Conservation (phyloP, 345 rosid genomes). For the Sisymbrium irio region DNA sequence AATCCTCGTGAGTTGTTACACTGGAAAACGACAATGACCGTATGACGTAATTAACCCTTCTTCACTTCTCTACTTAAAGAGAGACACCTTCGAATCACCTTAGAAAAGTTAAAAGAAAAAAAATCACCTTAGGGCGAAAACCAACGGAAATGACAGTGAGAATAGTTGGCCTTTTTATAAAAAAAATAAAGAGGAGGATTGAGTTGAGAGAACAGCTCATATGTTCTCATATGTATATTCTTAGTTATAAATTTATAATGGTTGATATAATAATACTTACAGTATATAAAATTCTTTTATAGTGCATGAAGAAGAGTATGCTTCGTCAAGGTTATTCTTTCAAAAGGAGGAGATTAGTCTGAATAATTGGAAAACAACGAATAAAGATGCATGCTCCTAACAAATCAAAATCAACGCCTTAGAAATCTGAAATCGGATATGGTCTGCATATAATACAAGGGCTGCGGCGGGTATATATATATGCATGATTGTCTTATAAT, state of each 20-base stretch:
- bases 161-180: background rate
- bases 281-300: no score
- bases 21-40: slow-evolving; percentile 16
- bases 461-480: slow-evolving; percentile 29
- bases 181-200: background rate
- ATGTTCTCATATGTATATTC: background rate
- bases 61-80: slow-evolving; percentile 1
- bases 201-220: slow-evolving; percentile 17
- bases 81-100: background rate
- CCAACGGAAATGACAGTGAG: background rate
- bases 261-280: background rate
- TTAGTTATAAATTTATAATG: background rate
- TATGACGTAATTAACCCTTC: background rate
- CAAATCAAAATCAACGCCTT: slow-evolving; percentile 19
- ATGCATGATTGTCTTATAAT: slow-evolving; percentile 32
- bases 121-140: slow-evolving; percentile 14
- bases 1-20: slow-evolving; percentile 20
- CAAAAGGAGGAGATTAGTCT: no score
- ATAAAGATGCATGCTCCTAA: slow-evolving; percentile 10
- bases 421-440: slow-evolving; percentile 17
- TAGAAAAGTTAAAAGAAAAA: no score
- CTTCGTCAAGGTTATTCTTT: no score
- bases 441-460: slow-evolving; percentile 25
- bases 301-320: no score
- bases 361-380: background rate